Evolutionary conservation across 768 basidiomycete species (phyloP), one percentile per base, ranked within the genome.

Genomic region (Naganishia vishniacii): DNA sequence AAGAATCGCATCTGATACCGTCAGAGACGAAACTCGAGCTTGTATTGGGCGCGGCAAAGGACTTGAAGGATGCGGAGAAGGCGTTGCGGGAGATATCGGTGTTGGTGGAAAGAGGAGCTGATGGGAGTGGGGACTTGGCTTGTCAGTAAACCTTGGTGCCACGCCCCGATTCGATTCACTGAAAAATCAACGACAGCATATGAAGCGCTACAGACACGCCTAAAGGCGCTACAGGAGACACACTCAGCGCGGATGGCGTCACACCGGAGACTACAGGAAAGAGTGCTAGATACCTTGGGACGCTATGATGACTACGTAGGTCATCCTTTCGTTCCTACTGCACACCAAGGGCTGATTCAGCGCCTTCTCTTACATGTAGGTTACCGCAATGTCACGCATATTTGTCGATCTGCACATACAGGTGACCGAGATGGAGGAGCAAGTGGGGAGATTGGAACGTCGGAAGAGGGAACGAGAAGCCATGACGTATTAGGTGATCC

Each of bases 291-390:
- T 16, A 28, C 61, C 1, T 18, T 66, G 44, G 34, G 45, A 29
- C 60, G 65, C 0, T 66, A 66, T 42, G 53, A 66, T 15, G 65
- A 62, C 37, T 66, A 66, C 34, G 65, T 66, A 26, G 58, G 65
- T 48, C 1, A 23, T 1, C 11, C 25, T 7, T 29, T 31, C 3
- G 3, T 20, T 29, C 11, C 31, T n/a, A 32, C 26, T 20, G 16
- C 13, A 28, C 25, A 31, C 23, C n/a, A n/a, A 25, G 23, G 18
- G 46, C 47, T 32, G 31, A 62, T 2, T 16, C 1, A 6, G 47
- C 20, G 1, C 34, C 13, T 6, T 49, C 29, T 34, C n/a, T 7
- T 25, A 29, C 13, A 18, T 20, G 20, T 20, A 63, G 62, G 28
- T 63, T 23, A 44, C 62, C 26, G 37, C 62, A 13, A 41, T 48